A percentile compares a stretch with the other conserved stretches of the same genome.
These are phyloP conservation scores for Vitis hybrid DNA, from an alignment of 177 flowering plant genomes.

Conservation along the genomic window DNA sequence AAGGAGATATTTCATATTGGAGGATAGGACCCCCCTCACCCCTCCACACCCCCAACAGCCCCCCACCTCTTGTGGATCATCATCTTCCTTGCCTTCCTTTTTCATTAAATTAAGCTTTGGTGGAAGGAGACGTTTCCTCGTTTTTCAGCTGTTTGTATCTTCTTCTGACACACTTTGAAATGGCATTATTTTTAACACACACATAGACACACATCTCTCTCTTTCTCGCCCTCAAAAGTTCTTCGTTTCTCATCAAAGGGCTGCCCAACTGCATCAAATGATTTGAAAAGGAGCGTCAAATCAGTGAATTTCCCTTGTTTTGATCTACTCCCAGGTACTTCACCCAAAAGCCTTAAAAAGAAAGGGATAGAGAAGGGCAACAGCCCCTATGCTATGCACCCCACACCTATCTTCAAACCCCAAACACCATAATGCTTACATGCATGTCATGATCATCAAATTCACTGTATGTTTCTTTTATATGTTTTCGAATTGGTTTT, in stretches of 20 bases:
- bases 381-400: slow-evolving; percentile 2
- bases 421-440: neutral
- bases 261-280: slow-evolving; percentile 46
- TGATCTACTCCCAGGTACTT: slow-evolving; percentile 54
- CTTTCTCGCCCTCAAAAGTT: slow-evolving; percentile 17
- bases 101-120: slow-evolving; percentile 12
- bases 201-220: slow-evolving; percentile 15
- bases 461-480: too few relatives aligned
- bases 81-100: slow-evolving; percentile 9
- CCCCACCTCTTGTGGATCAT: slow-evolving; percentile 7
- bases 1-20: slow-evolving; percentile 27
- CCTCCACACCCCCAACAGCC: neutral
- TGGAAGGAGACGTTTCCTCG: slow-evolving; percentile 90
- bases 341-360: slow-evolving; percentile 13
- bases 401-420: neutral
- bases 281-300: slow-evolving; percentile 63
- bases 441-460: neutral
- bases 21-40: slow-evolving; percentile 8
- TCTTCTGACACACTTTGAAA: slow-evolving; percentile 46
- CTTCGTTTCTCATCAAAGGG: slow-evolving; percentile 14
- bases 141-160: slow-evolving; percentile 68
- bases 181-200: slow-evolving; percentile 5
- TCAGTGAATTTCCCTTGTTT: slow-evolving; percentile 48
- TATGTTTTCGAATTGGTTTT: too few relatives aligned
- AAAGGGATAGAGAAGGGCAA: slow-evolving; percentile 12